Evolutionary conservation across 2,329 filamentous ascomycete species (phyloP).

Genomic region (Penicillium polonicum): DNA sequence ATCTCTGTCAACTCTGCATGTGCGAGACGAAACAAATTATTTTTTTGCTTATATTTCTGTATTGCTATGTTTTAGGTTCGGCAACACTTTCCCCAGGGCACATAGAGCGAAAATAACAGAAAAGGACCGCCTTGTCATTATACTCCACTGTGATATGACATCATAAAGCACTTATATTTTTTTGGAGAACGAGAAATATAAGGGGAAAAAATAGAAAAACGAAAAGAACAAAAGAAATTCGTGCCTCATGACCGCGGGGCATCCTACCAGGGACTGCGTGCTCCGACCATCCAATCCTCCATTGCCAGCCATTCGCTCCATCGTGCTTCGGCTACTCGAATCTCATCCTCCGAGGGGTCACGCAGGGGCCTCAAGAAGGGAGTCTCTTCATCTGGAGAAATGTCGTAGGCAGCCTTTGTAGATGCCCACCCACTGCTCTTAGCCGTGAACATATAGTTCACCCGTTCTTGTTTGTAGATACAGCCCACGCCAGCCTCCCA

Average conservation of each 20-base stretch:
- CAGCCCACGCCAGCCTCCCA: constrained; percentile 77
- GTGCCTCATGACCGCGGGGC: constrained; percentile 25
- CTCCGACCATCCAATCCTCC: constrained; percentile 97
- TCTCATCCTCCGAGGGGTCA: constrained; percentile 72
- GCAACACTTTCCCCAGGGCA: background rate
- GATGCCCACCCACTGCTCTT: constrained; percentile 87
- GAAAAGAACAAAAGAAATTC: constrained; percentile 20
- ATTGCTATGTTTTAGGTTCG: background rate
- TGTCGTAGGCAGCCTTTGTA: constrained; percentile 88
- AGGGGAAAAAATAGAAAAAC: background rate
- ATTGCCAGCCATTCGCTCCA: constrained; percentile 97
- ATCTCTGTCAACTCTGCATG: constrained; percentile 17
- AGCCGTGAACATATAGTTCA: constrained; percentile 91
- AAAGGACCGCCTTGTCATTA: constrained; percentile 1
- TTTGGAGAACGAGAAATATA: background rate
- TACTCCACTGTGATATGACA: constrained; percentile 5
- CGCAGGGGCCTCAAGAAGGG: constrained; percentile 82
- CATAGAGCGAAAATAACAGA: background rate
- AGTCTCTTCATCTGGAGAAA: constrained; percentile 74
- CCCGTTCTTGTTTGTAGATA: constrained; percentile 80
- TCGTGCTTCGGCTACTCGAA: constrained; percentile 72
- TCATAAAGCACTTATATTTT: constrained; percentile 4
- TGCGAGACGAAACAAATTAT: background rate
- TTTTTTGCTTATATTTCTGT: background rate
- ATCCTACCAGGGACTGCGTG: constrained; percentile 50